Conservation (phyloP, 305 asterid genomes). For the Ilex paraguariensis region DNA sequence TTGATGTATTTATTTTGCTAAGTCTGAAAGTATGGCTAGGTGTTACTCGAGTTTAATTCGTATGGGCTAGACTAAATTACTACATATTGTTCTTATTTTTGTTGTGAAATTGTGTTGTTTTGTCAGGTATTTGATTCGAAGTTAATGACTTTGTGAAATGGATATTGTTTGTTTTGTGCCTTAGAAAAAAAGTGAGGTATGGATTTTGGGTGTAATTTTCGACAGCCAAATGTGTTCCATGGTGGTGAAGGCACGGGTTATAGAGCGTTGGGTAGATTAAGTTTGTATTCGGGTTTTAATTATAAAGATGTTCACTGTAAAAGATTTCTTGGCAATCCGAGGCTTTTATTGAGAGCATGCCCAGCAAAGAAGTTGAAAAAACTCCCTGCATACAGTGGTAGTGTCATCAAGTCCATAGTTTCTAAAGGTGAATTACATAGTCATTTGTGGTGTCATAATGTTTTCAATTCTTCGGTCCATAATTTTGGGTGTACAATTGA, state of each 20-base stretch:
- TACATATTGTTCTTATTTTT: not conserved
- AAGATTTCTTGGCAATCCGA: slow-evolving; percentile 23
- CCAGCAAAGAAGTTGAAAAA: slow-evolving; percentile 35
- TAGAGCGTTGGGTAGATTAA: slow-evolving; percentile 20
- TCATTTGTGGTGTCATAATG: slow-evolving; percentile 21
- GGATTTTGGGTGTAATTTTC: slow-evolving; percentile 41
- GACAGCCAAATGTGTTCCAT: slow-evolving; percentile 36
- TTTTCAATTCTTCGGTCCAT: slow-evolving; percentile 22
- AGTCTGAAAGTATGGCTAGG: no score
- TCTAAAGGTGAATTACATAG: slow-evolving; percentile 20
- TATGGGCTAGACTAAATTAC: not conserved
- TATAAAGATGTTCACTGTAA: slow-evolving; percentile 19
- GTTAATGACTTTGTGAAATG: slow-evolving; percentile 1
- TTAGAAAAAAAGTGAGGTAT: slow-evolving; percentile 23
- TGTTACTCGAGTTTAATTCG: no score
- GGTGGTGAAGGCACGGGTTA: slow-evolving; percentile 35
- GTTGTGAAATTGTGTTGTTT: not conserved
- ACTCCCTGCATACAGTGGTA: slow-evolving; percentile 13
- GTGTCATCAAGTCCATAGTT: slow-evolving; percentile 22
- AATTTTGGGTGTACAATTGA: slow-evolving; percentile 24
- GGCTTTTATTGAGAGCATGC: slow-evolving; percentile 16
- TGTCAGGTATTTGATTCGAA: slow-evolving; percentile 4
- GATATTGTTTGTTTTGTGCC: slow-evolving; percentile 2
- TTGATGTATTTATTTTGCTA: no score
- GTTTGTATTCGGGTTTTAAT: slow-evolving; percentile 21